Evolutionary conservation across 202 grass and related monocot genomes (phyloP), one percentile per base, ranked within the genome.

Genomic region (Zoysia matrella): DNA sequence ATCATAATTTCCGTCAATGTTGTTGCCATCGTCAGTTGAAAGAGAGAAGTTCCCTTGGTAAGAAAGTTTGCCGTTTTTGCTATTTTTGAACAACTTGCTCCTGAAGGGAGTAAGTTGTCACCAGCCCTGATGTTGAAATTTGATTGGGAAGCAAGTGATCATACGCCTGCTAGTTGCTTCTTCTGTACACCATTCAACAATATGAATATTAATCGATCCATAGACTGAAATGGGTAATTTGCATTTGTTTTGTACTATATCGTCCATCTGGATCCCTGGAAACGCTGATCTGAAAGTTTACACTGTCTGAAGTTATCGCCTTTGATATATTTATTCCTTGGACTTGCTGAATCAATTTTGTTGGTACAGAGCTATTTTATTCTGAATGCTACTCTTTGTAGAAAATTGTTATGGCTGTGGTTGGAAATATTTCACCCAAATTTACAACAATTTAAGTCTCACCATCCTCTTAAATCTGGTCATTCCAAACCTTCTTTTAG

Each of bases 81-180:
- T 50, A 79, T 14, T 55, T 79, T 67, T 9, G 3, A 55, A 12
- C 54, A 1, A 52, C 62, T 53, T 43, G 8, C 11, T 55, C n/a
- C 44, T 66, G 73, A 66, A 11, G 52, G 9, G 48, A 18, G 42
- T 79, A 68, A 63, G 10, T 50, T 79, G 40, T 30, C 30, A 87
- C 55, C 44, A 61, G n/a, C 12, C 44, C 7, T 76, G 49, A 55
- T 60, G 49, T 50, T 63, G 18, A 55, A 62, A 4, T 16, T 18
- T 46, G 54, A 47, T 18, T 41, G 36, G 11, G 30, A 80, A 80
- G 39, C 58, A 36, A 66, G 43, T 44, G 55, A 67, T 41, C 9
- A 69, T 22, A 9, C 67, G 46, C 14, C 49, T 80, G 47, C 44
- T 53, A 52, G 4, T 66, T 85, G 78, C 73, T 75, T 77, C 52